Evolutionary conservation across 805 yeast genomes (phyloP).

Genomic region (Saccharomycopsis fibuligera): DNA sequence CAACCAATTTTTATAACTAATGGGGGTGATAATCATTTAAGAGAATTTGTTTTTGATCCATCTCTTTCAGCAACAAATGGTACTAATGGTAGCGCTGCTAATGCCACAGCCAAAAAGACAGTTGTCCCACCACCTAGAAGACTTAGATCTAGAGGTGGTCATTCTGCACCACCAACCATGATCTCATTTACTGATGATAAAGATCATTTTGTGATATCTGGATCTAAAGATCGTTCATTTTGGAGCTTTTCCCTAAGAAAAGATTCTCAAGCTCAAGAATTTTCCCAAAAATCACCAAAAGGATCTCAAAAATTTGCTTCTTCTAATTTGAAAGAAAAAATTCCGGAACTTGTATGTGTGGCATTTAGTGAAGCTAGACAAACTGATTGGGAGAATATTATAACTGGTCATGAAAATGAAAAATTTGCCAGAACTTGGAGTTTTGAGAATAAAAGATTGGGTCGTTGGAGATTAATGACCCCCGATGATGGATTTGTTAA

Average conservation of each 20-base stretch:
- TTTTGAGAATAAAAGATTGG: conserved; percentile 69
- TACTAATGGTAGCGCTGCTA: conserved; percentile 13
- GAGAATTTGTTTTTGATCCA: conserved; percentile 92
- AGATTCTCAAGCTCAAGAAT: conserved; percentile 92
- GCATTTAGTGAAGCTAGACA: conserved; percentile 70
- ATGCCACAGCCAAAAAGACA: no score
- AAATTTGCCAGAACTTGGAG: conserved; percentile 88
- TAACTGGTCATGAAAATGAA: conserved; percentile 85
- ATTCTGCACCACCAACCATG: conserved; percentile 78
- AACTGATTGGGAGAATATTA: conserved; percentile 89
- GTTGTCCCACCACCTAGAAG: conserved; percentile 86
- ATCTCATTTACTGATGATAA: conserved; percentile 72
- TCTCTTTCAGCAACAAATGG: conserved; percentile 57
- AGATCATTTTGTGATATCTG: conserved; percentile 80
- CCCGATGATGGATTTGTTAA: conserved; percentile 75
- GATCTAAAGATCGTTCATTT: conserved; percentile 77
- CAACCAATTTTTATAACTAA: conserved; percentile 86
- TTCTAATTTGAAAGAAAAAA: conserved; percentile 55
- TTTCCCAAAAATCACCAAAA: conserved; percentile 65
- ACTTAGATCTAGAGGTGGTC: conserved; percentile 95
- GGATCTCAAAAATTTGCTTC: conserved; percentile 52
- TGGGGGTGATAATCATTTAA: conserved; percentile 86
- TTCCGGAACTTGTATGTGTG: conserved; percentile 67
- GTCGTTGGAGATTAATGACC: conserved; percentile 63
- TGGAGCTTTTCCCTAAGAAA: conserved; percentile 92